Percentiles rank a stretch among this genome's conserved stretches.
These are phyloP conservation scores for Physcomitrellopsis africana DNA, from an alignment of 225 moss, liverwort and hornwort species.

Conservation along the genomic window DNA sequence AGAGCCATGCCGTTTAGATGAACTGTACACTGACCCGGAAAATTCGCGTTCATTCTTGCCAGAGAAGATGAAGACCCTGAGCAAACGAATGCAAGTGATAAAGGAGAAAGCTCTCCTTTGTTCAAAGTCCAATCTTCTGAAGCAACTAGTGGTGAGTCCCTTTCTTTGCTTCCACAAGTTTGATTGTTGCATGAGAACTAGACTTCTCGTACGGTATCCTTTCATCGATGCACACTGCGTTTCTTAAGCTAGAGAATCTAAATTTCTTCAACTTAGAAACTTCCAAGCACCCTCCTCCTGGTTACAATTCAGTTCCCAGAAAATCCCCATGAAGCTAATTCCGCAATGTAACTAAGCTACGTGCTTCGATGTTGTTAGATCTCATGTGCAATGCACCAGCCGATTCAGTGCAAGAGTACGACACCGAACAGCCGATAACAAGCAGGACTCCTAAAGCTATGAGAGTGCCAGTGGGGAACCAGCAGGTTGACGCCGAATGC, in stretches of 20 bases:
- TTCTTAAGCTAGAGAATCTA: background rate
- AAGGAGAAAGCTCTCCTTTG: constrained; percentile 20
- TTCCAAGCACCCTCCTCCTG: background rate
- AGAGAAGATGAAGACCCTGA: constrained; percentile 1
- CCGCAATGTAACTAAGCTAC: background rate
- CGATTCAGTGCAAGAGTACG: background rate
- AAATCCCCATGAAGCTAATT: background rate
- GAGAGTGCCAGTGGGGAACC: constrained; percentile 17
- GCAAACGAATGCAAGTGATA: background rate
- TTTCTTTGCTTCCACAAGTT: background rate
- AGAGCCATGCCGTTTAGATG: no score
- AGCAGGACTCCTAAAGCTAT: constrained; percentile 12
- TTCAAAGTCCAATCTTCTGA: background rate
- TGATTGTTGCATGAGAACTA: no score
- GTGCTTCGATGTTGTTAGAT: background rate
- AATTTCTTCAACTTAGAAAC: no score
- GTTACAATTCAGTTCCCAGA: background rate
- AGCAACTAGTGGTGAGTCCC: constrained; percentile 27
- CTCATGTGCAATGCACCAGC: background rate
- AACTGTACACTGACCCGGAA: background rate
- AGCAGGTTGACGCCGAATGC: constrained; percentile 13
- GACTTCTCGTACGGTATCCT: no score
- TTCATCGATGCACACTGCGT: no score
- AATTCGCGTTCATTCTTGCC: background rate
- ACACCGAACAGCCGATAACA: background rate